phyloP scores from a whole-genome alignment of 1,139 yeast genomes.

The Debaryomyces nepalensis region DNA sequence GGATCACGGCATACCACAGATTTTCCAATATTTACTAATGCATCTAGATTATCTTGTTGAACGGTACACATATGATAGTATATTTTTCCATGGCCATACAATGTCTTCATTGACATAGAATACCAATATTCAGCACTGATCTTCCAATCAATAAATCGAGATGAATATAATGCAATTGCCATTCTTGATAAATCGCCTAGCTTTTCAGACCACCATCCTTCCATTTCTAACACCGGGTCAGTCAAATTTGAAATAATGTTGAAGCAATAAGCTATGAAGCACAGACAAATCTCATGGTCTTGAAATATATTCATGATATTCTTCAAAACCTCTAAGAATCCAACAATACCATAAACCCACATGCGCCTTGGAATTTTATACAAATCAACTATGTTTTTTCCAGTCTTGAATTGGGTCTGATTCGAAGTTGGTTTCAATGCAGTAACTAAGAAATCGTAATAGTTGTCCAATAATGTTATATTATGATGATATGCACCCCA shows the following conservation, averaged over 20 bases:
- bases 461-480: constrained; percentile 65
- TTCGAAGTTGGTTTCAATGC: constrained; percentile 66
- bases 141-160: constrained; percentile 82
- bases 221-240: constrained; percentile 56
- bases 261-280: constrained; percentile 55
- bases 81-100: constrained; percentile 78
- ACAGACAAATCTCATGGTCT: constrained; percentile 53
- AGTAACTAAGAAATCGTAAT: constrained; percentile 70
- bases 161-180: constrained; percentile 81
- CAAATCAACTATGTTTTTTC: constrained; percentile 72
- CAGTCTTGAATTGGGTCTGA: constrained; percentile 62
- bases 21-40: constrained; percentile 76
- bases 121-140: constrained; percentile 81
- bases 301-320: constrained; percentile 65
- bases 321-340: constrained; percentile 75
- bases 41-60: constrained; percentile 78
- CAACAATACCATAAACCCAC: constrained; percentile 86
- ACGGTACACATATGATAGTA: constrained; percentile 85
- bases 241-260: constrained; percentile 58
- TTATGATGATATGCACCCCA: constrained; percentile 76
- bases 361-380: constrained; percentile 76
- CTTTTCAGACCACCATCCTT: constrained; percentile 81
- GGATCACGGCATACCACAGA: constrained; percentile 80
- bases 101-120: constrained; percentile 66
- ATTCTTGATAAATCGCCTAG: constrained; percentile 78